Conservation (phyloP, 1,284 basidiomycete species). For the Mycosarcoma mackinlayi region DNA sequence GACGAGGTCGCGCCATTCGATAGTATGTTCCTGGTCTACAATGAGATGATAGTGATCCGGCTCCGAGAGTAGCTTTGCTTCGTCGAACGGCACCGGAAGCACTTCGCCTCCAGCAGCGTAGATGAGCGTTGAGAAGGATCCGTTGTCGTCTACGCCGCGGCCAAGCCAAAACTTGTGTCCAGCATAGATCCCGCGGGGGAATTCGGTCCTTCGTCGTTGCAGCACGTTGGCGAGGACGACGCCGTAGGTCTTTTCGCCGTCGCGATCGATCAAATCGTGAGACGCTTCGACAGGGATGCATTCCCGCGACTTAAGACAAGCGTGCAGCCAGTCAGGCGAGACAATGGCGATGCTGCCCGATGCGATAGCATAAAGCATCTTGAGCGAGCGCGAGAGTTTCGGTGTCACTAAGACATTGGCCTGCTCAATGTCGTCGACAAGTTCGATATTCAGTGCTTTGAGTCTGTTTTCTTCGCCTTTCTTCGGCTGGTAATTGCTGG, state of each 20-base stretch:
- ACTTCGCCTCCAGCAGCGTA: conserved; percentile 31
- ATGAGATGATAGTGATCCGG: conserved; percentile 34
- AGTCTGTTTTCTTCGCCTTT: conserved; percentile 31
- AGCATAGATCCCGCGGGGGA: conserved; percentile 24
- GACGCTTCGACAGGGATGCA: not conserved
- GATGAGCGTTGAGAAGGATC: conserved; percentile 28
- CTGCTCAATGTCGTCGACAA: conserved; percentile 37
- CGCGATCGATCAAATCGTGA: conserved; percentile 12
- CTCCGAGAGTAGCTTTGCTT: conserved; percentile 23
- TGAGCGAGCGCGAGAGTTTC: conserved; percentile 37
- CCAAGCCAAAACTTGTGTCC: conserved; percentile 44
- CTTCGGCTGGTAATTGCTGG: conserved; percentile 41
- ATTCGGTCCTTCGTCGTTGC: conserved; percentile 16
- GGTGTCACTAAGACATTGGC: conserved; percentile 45
- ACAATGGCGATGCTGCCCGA: conserved; percentile 27
- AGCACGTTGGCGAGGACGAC: conserved; percentile 28
- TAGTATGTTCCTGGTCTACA: conserved; percentile 23
- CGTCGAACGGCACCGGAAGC: conserved; percentile 20
- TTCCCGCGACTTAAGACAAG: conserved; percentile 23
- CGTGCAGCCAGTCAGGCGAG: conserved; percentile 39
- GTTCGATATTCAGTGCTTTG: conserved; percentile 22
- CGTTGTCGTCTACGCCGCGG: conserved; percentile 36
- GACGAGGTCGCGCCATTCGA: conserved; percentile 28
- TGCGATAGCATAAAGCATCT: conserved; percentile 49
- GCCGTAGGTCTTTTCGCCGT: conserved; percentile 33